phyloP scores from a whole-genome alignment of 768 basidiomycete species.

The Mycena leptocephala region DNA sequence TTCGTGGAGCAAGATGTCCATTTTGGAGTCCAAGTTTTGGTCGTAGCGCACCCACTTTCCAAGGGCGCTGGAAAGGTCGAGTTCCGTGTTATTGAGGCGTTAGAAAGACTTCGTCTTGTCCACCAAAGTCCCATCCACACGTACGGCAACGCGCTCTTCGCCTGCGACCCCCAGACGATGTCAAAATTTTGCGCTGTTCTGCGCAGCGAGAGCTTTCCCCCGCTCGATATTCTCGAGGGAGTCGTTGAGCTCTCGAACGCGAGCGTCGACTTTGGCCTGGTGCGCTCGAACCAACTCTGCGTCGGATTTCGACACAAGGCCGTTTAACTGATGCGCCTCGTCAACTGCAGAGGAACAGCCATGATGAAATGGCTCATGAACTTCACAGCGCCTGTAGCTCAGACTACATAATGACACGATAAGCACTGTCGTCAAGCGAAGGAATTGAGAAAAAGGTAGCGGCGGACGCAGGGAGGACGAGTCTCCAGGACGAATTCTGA shows the following conservation, averaged over 20 bases:
- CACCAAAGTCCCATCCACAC: not conserved
- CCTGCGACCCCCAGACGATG: too few relatives aligned
- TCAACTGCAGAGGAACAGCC: too few relatives aligned
- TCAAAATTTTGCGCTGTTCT: not conserved
- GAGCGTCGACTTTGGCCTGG: not conserved
- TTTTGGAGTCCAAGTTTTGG: not conserved
- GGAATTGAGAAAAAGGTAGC: too few relatives aligned
- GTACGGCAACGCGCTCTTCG: not conserved
- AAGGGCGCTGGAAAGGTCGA: not conserved
- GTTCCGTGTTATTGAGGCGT: not conserved
- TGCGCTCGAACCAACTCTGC: not conserved
- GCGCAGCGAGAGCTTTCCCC: not conserved
- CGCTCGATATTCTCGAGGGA: not conserved
- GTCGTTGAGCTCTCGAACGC: not conserved
- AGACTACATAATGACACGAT: too few relatives aligned
- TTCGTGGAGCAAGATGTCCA: not conserved
- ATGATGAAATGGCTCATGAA: too few relatives aligned
- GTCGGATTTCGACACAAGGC: too few relatives aligned
- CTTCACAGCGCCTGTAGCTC: too few relatives aligned
- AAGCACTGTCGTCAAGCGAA: too few relatives aligned
- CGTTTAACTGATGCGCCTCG: too few relatives aligned
- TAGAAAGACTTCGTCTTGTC: not conserved
- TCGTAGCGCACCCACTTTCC: not conserved
- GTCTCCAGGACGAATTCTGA: too few relatives aligned
- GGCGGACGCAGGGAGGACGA: too few relatives aligned